These are phyloP conservation scores for Raphanus sativus DNA, from an alignment of 345 rosid species.

Conservation along the genomic window DNA sequence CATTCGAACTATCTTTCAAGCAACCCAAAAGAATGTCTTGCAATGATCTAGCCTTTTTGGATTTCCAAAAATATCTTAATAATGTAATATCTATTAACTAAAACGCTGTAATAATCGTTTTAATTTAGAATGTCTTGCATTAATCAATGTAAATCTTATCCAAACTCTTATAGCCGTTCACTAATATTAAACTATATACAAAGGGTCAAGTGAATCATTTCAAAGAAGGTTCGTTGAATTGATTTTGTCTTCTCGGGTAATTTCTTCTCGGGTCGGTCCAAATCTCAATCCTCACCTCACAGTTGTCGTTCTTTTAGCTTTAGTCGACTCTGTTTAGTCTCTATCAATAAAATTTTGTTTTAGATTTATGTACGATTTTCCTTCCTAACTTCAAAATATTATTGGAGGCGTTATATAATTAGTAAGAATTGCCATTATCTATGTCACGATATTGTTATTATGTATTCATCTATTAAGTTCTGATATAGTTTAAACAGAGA, in stretches of 20 bases:
- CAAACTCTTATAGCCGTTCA: not conserved
- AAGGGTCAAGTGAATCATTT: constrained; percentile 13
- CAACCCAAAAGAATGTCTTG: not conserved
- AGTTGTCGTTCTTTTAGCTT: constrained; percentile 23
- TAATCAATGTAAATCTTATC: constrained; percentile 1
- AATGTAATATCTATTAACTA: no score
- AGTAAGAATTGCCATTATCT: no score
- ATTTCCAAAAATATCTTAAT: not conserved
- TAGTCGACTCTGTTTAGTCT: constrained; percentile 6
- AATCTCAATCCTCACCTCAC: not conserved
- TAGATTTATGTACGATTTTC: not conserved
- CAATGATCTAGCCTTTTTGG: not conserved
- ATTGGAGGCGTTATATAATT: not conserved
- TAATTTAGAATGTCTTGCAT: not conserved
- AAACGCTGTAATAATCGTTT: no score
- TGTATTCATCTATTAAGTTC: no score
- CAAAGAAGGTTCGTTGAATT: constrained; percentile 26
- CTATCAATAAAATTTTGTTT: not conserved
- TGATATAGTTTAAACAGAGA: no score
- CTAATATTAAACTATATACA: constrained; percentile 8
- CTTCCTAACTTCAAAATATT: no score
- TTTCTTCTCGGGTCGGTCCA: constrained; percentile 29
- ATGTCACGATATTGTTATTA: no score
- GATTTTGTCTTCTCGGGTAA: constrained; percentile 5
- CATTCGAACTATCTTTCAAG: not conserved